phyloP scores from a whole-genome alignment of 805 yeast genomes.

The Wickerhamomyces canadensis region DNA sequence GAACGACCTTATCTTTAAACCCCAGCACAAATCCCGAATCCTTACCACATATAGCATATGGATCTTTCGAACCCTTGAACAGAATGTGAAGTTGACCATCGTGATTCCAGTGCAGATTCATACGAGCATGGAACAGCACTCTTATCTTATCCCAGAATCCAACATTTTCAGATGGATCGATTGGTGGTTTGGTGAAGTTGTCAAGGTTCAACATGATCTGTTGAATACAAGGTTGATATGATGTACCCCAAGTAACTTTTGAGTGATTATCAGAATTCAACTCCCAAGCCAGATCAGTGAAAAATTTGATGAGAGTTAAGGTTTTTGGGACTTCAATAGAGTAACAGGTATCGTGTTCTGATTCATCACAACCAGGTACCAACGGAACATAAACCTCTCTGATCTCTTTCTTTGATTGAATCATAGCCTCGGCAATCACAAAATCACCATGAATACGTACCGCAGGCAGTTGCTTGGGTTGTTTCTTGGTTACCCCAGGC shows the following conservation, averaged over 20 bases:
- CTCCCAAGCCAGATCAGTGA: constrained; percentile 50
- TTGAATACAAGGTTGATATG: constrained; percentile 79
- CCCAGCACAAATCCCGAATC: constrained; percentile 75
- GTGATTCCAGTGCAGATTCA: constrained; percentile 45
- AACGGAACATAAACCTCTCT: constrained; percentile 61
- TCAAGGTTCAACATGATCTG: constrained; percentile 75
- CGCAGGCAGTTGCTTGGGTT: constrained; percentile 21
- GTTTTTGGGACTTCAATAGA: constrained; percentile 69
- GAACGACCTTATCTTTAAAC: constrained; percentile 57
- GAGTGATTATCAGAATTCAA: constrained; percentile 55
- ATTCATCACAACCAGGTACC: constrained; percentile 38
- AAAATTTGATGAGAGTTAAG: constrained; percentile 67
- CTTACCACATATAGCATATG: constrained; percentile 61
- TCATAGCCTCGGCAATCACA: constrained; percentile 62
- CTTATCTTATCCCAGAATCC: constrained; percentile 95
- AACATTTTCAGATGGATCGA: constrained; percentile 76
- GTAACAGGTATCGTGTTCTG: constrained; percentile 38
- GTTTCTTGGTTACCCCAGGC: constrained; percentile 42
- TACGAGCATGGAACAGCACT: constrained; percentile 67
- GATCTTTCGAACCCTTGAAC: constrained; percentile 73
- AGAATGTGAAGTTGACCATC: constrained; percentile 50
- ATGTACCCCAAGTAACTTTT: constrained; percentile 76
- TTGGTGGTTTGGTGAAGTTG: constrained; percentile 81
- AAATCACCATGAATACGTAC: constrained; percentile 54
- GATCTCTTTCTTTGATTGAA: constrained; percentile 43